Evolutionary conservation across 345 rosid species (phyloP).

Genomic region (Ceriops zippeliana): DNA sequence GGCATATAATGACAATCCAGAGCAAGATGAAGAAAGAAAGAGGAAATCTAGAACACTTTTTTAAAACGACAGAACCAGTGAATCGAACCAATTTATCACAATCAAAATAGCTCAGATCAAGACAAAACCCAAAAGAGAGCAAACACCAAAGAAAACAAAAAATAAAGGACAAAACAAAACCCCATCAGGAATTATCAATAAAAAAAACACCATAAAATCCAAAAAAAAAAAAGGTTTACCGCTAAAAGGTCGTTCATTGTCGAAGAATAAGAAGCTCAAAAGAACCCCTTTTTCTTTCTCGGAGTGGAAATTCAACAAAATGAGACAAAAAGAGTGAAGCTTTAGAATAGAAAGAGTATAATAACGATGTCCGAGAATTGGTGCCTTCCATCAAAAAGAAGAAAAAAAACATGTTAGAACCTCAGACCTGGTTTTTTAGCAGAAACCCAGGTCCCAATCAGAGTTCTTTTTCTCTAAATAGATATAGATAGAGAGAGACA

Average conservation of each 20-base stretch:
- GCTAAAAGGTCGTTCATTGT: conserved; percentile 80
- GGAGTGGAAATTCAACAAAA: no score
- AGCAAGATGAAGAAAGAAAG: background rate
- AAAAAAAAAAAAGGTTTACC: conserved; percentile 38
- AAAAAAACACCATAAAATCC: no score
- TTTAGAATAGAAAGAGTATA: no score
- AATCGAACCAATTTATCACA: conserved; percentile 9
- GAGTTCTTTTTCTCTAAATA: background rate
- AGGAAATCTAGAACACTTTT: conserved; percentile 43
- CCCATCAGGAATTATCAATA: no score
- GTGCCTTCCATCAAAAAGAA: background rate
- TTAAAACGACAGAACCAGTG: conserved; percentile 33
- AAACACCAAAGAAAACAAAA: conserved; percentile 3
- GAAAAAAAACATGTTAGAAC: background rate
- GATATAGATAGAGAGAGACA: background rate
- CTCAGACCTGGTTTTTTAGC: background rate
- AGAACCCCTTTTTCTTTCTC: conserved; percentile 15
- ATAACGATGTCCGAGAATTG: no score
- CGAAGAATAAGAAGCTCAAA: conserved; percentile 20
- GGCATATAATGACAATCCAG: conserved; percentile 6
- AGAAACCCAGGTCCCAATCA: conserved; percentile 2
- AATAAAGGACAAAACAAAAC: background rate
- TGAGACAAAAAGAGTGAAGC: no score
- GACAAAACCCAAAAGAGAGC: conserved; percentile 15
- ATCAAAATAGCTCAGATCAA: conserved; percentile 20